These are phyloP conservation scores for Gypsophila paniculata DNA, from an alignment of 179 eudicot species.

Conservation along the genomic window DNA sequence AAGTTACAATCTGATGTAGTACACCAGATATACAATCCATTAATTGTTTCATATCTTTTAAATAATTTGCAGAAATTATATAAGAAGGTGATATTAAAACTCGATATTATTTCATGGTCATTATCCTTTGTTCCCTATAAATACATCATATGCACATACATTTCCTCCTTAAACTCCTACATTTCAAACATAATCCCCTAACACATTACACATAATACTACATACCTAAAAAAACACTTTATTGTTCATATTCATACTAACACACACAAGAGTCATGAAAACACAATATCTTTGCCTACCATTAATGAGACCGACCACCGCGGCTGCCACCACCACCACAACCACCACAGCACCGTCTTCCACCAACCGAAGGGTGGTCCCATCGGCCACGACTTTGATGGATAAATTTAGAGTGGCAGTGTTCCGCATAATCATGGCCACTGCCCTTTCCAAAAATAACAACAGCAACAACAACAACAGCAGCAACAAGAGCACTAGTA, in stretches of 20 bases:
- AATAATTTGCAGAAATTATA: neutral
- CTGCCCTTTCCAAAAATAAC: conserved; percentile 49
- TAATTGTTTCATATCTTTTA: too few species aligned
- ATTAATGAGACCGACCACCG: conserved; percentile 34
- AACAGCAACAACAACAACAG: neutral
- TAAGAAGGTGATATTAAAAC: too few species aligned
- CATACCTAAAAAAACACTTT: conserved; percentile 10
- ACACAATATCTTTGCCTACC: conserved; percentile 63
- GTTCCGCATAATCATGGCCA: conserved; percentile 70
- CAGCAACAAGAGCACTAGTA: neutral
- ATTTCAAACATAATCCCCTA: neutral
- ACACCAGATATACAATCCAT: too few species aligned
- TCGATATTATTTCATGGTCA: neutral
- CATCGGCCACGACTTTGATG: conserved; percentile 37
- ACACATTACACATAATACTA: too few species aligned
- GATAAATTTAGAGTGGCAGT: conserved; percentile 70
- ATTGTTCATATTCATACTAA: conserved; percentile 4
- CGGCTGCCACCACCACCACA: conserved; percentile 22
- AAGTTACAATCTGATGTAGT: too few species aligned
- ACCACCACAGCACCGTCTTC: conserved; percentile 15
- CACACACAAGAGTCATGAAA: conserved; percentile 27
- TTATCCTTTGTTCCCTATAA: neutral
- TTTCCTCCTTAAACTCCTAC: neutral
- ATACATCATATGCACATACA: neutral
- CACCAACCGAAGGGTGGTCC: conserved; percentile 5